Evolutionary conservation across 768 basidiomycete species (phyloP), one percentile per base, ranked within the genome.

Genomic region (Mycena capillaripes): DNA sequence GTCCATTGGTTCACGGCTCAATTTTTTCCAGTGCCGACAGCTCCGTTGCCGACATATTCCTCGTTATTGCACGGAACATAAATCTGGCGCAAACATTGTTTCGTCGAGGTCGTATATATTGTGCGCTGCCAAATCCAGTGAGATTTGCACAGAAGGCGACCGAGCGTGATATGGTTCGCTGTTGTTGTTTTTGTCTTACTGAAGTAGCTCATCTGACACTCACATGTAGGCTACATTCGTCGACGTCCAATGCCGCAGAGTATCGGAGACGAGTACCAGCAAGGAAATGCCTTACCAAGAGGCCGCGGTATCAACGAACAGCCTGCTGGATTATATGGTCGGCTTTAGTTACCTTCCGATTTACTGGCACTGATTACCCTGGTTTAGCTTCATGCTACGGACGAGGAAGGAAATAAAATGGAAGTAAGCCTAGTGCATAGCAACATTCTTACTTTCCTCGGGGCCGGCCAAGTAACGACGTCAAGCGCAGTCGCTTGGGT

Each of bases 331-430:
- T 52, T 73, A 69, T 17, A 53, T 73, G 72, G 72, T 69, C 2
- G n/a, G n/a, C n/a, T n/a, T n/a, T n/a, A 6, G 66, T 52, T 17
- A n/a, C n/a, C n/a, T n/a, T 38, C 14, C 14, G n/a, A n/a, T n/a
- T n/a, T n/a, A n/a, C n/a, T n/a, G n/a, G 8, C 36, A 38, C 14
- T 14, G 36, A 30, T 16, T 17, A 40, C 4, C 23, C 6, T 23
- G 9, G 8, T 34, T 10, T 6, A 73, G 72, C 69, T 74, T 2
- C 68, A 70, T 34, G 72, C 72, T 0, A 74, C 72, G 27, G 72
- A 74, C 57, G 72, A 74, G 34, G 52, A 74, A 8, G 72, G 72
- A 0, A 61, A 46, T 34, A 70, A 74, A n/a, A 74, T 74, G 72
- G 69, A 74, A 14, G 50, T 66, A 1, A 36, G 52, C 1, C 63